These are phyloP conservation scores for Cercospora sp. DNA, from an alignment of 2,329 filamentous ascomycete species.

Conservation along the genomic window DNA sequence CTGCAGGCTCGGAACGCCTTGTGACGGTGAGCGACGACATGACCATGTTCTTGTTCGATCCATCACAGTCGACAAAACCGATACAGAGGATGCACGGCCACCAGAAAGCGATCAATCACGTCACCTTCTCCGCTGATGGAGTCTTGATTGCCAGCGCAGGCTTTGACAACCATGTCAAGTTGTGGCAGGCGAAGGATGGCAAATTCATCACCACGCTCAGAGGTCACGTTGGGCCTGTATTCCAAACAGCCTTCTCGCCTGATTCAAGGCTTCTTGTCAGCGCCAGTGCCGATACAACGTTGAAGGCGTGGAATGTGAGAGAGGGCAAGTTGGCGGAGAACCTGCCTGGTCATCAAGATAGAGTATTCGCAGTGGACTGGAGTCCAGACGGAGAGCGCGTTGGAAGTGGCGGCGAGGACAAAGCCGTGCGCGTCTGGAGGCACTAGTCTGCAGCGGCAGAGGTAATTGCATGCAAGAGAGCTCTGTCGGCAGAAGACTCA, in stretches of 20 bases:
- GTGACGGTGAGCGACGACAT: slow-evolving; percentile 94
- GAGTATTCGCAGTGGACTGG: slow-evolving; percentile 95
- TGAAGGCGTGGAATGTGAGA: slow-evolving; percentile 92
- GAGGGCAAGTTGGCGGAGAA: slow-evolving; percentile 80
- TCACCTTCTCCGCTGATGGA: slow-evolving; percentile 90
- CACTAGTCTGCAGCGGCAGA: slow-evolving; percentile 44
- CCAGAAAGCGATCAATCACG: slow-evolving; percentile 95
- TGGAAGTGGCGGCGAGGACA: slow-evolving; percentile 90
- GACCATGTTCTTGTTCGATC: slow-evolving; percentile 85
- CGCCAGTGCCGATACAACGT: slow-evolving; percentile 84
- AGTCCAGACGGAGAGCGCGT: slow-evolving; percentile 86
- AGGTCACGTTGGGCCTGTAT: slow-evolving; percentile 88
- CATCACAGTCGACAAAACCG: slow-evolving; percentile 58
- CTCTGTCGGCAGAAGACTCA: not conserved
- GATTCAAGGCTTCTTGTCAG: slow-evolving; percentile 89
- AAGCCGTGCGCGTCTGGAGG: slow-evolving; percentile 66
- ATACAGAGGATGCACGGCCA: slow-evolving; percentile 88
- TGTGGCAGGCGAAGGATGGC: slow-evolving; percentile 78
- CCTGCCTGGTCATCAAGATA: slow-evolving; percentile 85
- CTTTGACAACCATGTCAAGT: slow-evolving; percentile 93
- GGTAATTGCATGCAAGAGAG: not conserved
- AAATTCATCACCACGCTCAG: slow-evolving; percentile 82
- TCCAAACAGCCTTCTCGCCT: slow-evolving; percentile 88
- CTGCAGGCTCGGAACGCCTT: slow-evolving; percentile 72
- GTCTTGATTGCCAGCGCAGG: slow-evolving; percentile 80